Conservation (phyloP, 176 grass and related monocot genomes). For the Musa beccarii region DNA sequence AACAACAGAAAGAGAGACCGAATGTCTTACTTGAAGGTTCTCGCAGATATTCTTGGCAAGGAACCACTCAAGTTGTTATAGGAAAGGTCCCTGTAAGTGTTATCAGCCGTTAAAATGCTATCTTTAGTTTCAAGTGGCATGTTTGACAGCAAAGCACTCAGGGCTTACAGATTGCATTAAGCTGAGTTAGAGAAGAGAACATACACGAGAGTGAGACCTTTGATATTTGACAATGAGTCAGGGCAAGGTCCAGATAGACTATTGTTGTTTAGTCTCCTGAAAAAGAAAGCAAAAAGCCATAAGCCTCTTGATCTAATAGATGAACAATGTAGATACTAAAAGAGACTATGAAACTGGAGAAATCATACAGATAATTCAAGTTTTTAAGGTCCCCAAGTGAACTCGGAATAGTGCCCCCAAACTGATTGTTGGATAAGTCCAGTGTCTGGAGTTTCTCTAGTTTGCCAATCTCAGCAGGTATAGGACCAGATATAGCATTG, state of each 20-base stretch:
- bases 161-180: conserved; percentile 9
- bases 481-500: conserved; percentile 54
- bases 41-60: conserved; percentile 22
- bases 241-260: conserved; percentile 60
- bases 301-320: not conserved
- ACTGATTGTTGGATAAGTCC: conserved; percentile 58
- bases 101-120: not conserved
- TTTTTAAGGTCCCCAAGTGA: conserved; percentile 28
- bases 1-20: not conserved
- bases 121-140: not conserved
- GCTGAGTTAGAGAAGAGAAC: conserved; percentile 3
- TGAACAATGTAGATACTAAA: not conserved
- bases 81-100: conserved; percentile 56
- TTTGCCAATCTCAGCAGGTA: conserved; percentile 46
- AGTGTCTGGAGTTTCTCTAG: conserved; percentile 40
- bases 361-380: conserved; percentile 53
- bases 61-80: conserved; percentile 79
- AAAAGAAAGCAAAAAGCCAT: not conserved
- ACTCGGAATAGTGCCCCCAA: conserved; percentile 51
- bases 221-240: conserved; percentile 40
- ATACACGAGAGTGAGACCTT: conserved; percentile 40
- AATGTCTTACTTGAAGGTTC: conserved; percentile 54
- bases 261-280: conserved; percentile 75
- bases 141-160: not conserved
- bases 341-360: not conserved